phyloP scores from a whole-genome alignment of 768 basidiomycete genomes.

The Macrolepiota albuminosa region DNA sequence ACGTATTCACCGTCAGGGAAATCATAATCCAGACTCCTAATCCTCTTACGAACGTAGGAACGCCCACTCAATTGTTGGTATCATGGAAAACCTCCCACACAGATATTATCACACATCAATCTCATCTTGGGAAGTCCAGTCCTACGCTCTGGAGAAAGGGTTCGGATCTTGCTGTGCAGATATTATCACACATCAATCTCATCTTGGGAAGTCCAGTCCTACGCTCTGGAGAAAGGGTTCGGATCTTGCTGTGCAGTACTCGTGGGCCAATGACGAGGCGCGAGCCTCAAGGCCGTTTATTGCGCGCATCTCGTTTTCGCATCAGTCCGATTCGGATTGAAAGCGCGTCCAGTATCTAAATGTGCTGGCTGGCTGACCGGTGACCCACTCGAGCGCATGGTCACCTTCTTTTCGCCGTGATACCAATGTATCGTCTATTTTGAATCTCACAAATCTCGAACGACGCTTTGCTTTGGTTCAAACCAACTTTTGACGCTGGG shows the following conservation, averaged over 20 bases:
- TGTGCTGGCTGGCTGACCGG: background rate
- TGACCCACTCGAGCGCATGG: background rate
- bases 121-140: background rate
- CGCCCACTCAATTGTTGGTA: background rate
- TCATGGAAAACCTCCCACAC: slow-evolving; percentile 3
- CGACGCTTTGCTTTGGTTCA: background rate
- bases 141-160: background rate
- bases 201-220: background rate
- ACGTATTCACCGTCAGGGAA: too few species aligned
- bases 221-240: background rate
- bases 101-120: background rate
- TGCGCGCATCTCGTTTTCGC: background rate
- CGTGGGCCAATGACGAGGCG: background rate
- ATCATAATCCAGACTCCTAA: background rate
- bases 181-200: background rate
- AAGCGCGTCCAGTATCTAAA: background rate
- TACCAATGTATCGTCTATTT: background rate
- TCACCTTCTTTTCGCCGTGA: background rate
- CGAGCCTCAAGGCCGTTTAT: background rate
- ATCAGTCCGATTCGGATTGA: slow-evolving; percentile 1
- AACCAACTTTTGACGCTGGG: background rate
- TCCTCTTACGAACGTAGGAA: background rate
- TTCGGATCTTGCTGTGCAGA: background rate
- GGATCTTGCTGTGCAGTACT: background rate
- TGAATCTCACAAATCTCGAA: background rate